Evolutionary conservation across 495 filamentous ascomycete species (phyloP), one percentile per base, ranked within the genome.

Genomic region (Aspergillus nanangensis): DNA sequence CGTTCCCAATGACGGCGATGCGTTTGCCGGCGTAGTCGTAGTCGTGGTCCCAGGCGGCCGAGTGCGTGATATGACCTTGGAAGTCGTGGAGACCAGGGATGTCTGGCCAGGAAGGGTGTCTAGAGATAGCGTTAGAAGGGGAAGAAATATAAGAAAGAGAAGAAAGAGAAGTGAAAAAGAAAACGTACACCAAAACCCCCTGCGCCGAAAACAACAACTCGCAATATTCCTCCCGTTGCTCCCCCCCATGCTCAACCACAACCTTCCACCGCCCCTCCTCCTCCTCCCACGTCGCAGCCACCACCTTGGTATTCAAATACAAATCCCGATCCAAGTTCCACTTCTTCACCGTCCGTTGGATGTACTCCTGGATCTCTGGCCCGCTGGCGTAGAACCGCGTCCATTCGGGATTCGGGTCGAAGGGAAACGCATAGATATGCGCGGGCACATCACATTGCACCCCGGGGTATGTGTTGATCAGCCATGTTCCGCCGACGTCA

Each of bases 361-460:
- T 77, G 47, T 86, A 87, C 22, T 69, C 68, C 14, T 66, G 58
- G 37, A 87, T 86, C 55, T 86, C 82, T 4, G 58, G 58, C 0
- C 78, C 77, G 17, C 65, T 58, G 7, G 78, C 74, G 47, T 79
- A 86, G 41, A 76, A 69, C 22, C 74, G 61, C 2, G 69, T 70
- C 82, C 83, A 87, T 46, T 78, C 61, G 4, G 71, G 66, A 47
- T 84, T 85, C 7, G 80, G 78, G 21, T 72, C 71, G 56, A 84
- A 87, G 27, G 74, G 74, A 47, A 70, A 78, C 3, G 55, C 55
- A 36, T 77, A 77, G 18, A 38, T 48, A 31, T 65, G 55, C 29
- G 82, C 67, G 3, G 79, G 79, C 13, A 83, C 74, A 59, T 84
- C 80, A 45, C 75, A 76, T 20, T 61, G 55, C 8, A 75, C 70